A percentile compares a stretch with the other conserved stretches of the same genome.
These are phyloP conservation scores for Orbilia ellipsospora DNA, from an alignment of 2,329 filamentous ascomycete species.

Conservation along the genomic window DNA sequence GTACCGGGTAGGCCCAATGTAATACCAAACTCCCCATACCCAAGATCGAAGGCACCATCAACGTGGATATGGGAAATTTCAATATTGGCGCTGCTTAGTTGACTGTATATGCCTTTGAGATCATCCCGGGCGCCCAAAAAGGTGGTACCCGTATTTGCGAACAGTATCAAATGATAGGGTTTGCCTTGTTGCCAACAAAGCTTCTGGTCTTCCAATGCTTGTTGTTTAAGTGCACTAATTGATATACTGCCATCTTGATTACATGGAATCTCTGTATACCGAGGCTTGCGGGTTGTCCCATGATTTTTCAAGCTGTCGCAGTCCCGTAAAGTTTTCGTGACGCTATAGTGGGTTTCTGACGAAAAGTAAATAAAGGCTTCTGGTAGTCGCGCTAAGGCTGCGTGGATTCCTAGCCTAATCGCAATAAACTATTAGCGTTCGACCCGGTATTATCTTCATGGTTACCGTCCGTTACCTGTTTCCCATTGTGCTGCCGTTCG, in stretches of 20 bases:
- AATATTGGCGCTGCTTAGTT: too few species aligned
- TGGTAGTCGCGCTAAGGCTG: constrained; percentile 17
- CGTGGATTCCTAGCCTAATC: too few species aligned
- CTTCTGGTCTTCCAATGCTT: constrained; percentile 8
- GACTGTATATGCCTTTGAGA: constrained; percentile 3
- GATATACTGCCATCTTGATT: constrained; percentile 23
- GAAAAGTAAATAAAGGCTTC: constrained; percentile 32
- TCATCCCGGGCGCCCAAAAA: constrained; percentile 32
- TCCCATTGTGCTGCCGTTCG: constrained; percentile 41
- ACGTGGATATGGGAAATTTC: too few species aligned
- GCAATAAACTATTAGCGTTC: too few species aligned
- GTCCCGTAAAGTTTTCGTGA: constrained; percentile 25
- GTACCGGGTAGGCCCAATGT: constrained; percentile 14
- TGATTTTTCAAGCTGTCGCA: constrained; percentile 22
- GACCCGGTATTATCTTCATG: too few species aligned
- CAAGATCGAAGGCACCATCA: not conserved
- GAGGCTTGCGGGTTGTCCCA: not conserved
- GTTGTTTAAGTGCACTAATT: not conserved
- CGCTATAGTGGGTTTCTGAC: constrained; percentile 33
- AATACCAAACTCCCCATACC: constrained; percentile 10
- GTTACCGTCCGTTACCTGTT: too few species aligned
- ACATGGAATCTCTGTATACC: constrained; percentile 19
- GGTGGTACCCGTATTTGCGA: constrained; percentile 33
- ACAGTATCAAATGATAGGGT: constrained; percentile 24
- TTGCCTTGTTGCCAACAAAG: not conserved